These are phyloP conservation scores for Lanzia echinophila DNA, from an alignment of 2,329 filamentous ascomycete genomes.

Conservation along the genomic window DNA sequence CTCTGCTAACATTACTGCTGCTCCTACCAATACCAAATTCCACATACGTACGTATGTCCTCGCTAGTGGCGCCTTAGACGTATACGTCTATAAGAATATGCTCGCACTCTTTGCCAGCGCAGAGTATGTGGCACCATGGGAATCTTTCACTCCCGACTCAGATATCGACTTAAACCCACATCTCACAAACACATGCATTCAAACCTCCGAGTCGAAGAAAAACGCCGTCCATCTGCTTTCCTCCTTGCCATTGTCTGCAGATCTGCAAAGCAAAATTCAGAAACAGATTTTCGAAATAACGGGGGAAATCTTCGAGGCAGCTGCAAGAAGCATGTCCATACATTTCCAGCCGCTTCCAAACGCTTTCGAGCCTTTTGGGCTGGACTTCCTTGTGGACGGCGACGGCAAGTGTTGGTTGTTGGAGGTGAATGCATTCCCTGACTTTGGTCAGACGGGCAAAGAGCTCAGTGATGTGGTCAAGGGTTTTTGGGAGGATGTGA, in stretches of 20 bases:
- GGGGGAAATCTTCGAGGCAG: constrained; percentile 77
- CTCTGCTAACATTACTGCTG: constrained; percentile 15
- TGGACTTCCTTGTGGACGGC: constrained; percentile 80
- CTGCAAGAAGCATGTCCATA: constrained; percentile 72
- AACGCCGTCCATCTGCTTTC: constrained; percentile 72
- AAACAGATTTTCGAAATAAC: constrained; percentile 67
- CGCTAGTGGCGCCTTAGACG: constrained; percentile 66
- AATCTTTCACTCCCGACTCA: constrained; percentile 20
- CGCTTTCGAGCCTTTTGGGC: constrained; percentile 84
- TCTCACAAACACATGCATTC: constrained; percentile 92
- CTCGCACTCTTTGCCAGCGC: constrained; percentile 83
- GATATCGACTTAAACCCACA: constrained; percentile 60
- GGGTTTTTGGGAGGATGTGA: constrained; percentile 69
- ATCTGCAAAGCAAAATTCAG: constrained; percentile 53
- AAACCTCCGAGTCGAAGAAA: constrained; percentile 48
- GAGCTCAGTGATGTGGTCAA: constrained; percentile 65
- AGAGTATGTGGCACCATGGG: constrained; percentile 61
- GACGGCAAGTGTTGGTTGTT: constrained; percentile 57
- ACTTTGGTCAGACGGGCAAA: constrained; percentile 85
- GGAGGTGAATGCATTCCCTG: constrained; percentile 93
- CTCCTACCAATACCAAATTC: constrained; percentile 66
- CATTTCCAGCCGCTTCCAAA: constrained; percentile 89
- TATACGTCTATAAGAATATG: constrained; percentile 87
- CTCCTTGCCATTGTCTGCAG: constrained; percentile 41
- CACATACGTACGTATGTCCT: constrained; percentile 91